Conservation (phyloP, 2,329 filamentous ascomycete genomes). For the Aureobasidium namibiae region DNA sequence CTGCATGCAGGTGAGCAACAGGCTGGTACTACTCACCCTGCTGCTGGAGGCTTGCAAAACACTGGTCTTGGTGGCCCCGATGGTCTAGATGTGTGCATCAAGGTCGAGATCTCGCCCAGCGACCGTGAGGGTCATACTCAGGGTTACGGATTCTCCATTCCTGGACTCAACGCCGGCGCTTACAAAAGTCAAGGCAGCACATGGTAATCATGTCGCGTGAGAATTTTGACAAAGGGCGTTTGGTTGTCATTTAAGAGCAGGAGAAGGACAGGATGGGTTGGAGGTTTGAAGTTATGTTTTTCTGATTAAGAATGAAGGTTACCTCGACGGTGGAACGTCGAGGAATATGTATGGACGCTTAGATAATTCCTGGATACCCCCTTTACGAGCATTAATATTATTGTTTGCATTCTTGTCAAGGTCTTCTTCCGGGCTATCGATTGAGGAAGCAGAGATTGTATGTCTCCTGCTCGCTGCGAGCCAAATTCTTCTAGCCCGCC, state of each 20-base stretch:
- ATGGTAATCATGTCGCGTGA: constrained; percentile 14
- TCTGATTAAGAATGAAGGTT: no score
- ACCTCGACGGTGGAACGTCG: background rate
- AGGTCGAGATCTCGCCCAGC: constrained; percentile 39
- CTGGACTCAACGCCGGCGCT: constrained; percentile 29
- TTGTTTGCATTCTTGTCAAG: background rate
- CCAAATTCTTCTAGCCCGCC: no score
- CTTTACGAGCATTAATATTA: constrained; percentile 5
- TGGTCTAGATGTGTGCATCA: constrained; percentile 40
- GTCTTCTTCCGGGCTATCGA: background rate
- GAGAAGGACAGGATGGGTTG: no score
- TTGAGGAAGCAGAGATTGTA: background rate
- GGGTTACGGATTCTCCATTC: constrained; percentile 43
- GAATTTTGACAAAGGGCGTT: no score
- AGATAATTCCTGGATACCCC: constrained; percentile 9
- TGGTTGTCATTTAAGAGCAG: no score
- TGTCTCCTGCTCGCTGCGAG: no score
- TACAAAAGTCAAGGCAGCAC: constrained; percentile 15
- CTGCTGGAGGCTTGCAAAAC: constrained; percentile 44
- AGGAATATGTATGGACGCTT: background rate
- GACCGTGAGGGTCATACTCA: constrained; percentile 38
- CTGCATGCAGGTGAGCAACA: constrained; percentile 69
- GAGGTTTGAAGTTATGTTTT: no score
- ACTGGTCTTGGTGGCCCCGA: constrained; percentile 36
- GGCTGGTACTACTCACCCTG: constrained; percentile 70